Percentiles rank a stretch among this genome's conserved stretches.
These are phyloP conservation scores for Apophysomyces trapeziformis DNA, from an alignment of 371 early-diverging fungal genomes.

Conservation along the genomic window DNA sequence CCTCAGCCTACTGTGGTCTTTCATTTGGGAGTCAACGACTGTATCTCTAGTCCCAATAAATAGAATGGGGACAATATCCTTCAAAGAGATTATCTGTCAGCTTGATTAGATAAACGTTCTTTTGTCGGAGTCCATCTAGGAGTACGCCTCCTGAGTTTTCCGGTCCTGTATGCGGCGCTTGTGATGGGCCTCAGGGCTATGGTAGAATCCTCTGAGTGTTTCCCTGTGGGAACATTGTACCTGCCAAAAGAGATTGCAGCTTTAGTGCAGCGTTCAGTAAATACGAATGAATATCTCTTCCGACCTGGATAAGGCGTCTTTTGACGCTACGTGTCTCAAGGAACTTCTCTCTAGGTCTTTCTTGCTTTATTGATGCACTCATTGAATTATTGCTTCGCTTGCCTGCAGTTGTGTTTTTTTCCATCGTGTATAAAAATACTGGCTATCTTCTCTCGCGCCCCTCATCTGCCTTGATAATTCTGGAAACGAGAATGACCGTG, in stretches of 20 bases:
- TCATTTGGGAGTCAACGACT: not conserved
- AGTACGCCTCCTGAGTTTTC: not conserved
- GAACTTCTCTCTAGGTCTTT: no score
- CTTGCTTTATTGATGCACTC: no score
- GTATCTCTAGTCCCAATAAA: not conserved
- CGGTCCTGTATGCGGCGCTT: not conserved
- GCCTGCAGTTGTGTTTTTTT: not conserved
- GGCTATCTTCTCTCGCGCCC: not conserved
- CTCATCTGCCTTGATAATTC: not conserved
- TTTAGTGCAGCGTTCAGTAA: not conserved
- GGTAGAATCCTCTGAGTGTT: not conserved
- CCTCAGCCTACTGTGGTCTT: not conserved
- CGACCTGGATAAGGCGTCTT: not conserved
- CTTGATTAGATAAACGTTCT: not conserved
- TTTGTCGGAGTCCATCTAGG: not conserved
- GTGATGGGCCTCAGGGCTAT: not conserved
- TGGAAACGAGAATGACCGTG: not conserved
- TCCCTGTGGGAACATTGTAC: not conserved
- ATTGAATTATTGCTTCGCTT: no score
- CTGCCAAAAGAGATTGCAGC: not conserved
- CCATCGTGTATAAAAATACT: not conserved
- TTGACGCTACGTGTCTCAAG: not conserved
- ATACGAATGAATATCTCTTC: not conserved
- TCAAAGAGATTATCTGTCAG: not conserved
- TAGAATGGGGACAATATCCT: not conserved